Evolutionary conservation across 2,329 filamentous ascomycete species (phyloP), one percentile per base, ranked within the genome.

Genomic region (Pseudogymnoascus sp.): DNA sequence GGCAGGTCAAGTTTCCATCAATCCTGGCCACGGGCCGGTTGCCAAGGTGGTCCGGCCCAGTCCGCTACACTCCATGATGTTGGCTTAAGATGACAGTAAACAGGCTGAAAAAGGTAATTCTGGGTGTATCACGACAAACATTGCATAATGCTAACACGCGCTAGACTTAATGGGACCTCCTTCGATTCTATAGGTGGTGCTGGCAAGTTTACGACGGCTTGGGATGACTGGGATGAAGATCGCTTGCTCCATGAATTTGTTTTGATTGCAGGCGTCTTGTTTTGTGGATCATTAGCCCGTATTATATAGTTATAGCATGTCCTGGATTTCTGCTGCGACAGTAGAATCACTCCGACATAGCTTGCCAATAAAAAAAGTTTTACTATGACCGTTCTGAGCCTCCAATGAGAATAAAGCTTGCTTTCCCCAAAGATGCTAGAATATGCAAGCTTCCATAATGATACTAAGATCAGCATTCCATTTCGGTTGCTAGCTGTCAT

Each of bases 41-140:
- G 72, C 72, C 65, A 71, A 71, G 65, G 81, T 81, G 75, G 79
- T 79, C 72, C 82, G 80, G 74, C 84, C 84, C 70, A 87, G 85
- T 78, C 85, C 85, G 78, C 84, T 88, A 79, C 85, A 84, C 78
- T 82, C 81, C 78, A 81, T 85, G 77, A 86, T 82, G 84, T 85
- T 79, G 81, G 68, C 69, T 66, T 68, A 68, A 42, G 59, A 61
- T 59, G 58, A 59, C 27, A 39, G 58, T 59, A 42, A 42, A 38
- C 36, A 44, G 39, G 29, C 36, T 31, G 59, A 58, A 48, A 55
- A 42, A 29, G 59, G 39, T 48, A 58, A n/a, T 38, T 39, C 8
- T 33, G n/a, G 25, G 13, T 44, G 21, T 35, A 13, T 3, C 21
- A 21, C 41, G 21, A 39, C 13, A 39, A 12, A 33, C 35, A n/a